Base-by-base conservation (phyloP, 257 asterid species). In the Verbena officinalis region DNA sequence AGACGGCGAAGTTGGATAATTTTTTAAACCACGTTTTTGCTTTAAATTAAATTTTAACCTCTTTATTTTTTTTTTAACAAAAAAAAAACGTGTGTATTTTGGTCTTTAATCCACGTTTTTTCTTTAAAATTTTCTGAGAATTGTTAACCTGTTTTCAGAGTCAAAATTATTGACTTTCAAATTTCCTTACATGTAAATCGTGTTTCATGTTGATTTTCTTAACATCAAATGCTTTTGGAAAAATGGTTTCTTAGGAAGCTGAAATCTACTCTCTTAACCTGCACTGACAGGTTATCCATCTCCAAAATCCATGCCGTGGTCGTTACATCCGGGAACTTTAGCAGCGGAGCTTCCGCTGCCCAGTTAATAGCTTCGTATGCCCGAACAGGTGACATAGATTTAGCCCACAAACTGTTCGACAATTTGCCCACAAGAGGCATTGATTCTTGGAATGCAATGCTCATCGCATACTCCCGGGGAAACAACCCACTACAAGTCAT, bases 381-480 rank as follows among this genome's bases (percentile, higher is more conserved):
- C 0, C 74, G 84, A 77, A 71, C 60, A 3, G 86, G 88, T 27
- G 46, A 70, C 68, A 33, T 75, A 0, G 17, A 70, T 11, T 22
- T 59, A 36, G 96, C 93, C 67, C 83, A 51, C 44, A 76, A 80
- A 49, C 21, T 90, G 86, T 89, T 90, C 80, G 97, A 84, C 36
- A 55, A 44, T 77, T 62, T 77, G 83, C 81, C 96, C 0, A 44
- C 66, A 0, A 75, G 80, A 79, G 74, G 82, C 17, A 53, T 81
- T 23, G 79, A 73, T 66, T 76, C 85, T 66, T 91, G 95, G 89
- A 91, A 88, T 24, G 93, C 96, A 13, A 72, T 91, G 76, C 71
- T 91, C 59, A 66, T 78, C 15, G 85, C 73, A 8, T 81, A 74
- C 67, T 86, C 85, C 24, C 80, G 85, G 12, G 62, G 69, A 20